phyloP scores from a whole-genome alignment of 129 eudicot species.

The Erigeron canadensis region DNA sequence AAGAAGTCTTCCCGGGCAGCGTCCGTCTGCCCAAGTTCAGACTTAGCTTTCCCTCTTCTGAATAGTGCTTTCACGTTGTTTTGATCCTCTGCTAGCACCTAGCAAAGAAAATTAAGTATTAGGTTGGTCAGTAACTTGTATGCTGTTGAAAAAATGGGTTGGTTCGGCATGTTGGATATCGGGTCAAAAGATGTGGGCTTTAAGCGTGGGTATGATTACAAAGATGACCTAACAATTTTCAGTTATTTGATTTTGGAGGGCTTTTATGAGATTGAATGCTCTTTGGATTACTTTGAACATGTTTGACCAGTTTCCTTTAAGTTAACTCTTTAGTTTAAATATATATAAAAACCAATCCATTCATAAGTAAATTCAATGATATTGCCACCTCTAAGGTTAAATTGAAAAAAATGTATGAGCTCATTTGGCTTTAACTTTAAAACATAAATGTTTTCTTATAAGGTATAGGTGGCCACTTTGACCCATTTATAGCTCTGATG shows the following conservation, averaged over 20 bases:
- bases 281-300: background rate
- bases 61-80: constrained; percentile 88
- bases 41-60: constrained; percentile 85
- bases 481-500: background rate
- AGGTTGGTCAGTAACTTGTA: background rate
- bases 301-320: background rate
- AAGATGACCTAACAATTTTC: background rate
- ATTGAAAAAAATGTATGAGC: background rate
- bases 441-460: background rate
- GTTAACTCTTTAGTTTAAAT: background rate
- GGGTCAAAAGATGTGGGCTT: background rate
- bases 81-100: constrained; percentile 87
- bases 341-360: background rate
- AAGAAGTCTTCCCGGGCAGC: constrained; percentile 88
- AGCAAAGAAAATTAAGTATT: constrained; percentile 8
- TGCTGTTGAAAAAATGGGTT: background rate
- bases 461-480: background rate
- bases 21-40: constrained; percentile 95
- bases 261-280: background rate
- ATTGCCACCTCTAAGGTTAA: background rate
- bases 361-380: background rate
- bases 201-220: background rate
- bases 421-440: background rate
- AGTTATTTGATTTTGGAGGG: background rate
- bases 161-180: background rate